Base-by-base conservation (phyloP, 768 basidiomycete species). In the Porphyrellus cyaneotinctus region DNA sequence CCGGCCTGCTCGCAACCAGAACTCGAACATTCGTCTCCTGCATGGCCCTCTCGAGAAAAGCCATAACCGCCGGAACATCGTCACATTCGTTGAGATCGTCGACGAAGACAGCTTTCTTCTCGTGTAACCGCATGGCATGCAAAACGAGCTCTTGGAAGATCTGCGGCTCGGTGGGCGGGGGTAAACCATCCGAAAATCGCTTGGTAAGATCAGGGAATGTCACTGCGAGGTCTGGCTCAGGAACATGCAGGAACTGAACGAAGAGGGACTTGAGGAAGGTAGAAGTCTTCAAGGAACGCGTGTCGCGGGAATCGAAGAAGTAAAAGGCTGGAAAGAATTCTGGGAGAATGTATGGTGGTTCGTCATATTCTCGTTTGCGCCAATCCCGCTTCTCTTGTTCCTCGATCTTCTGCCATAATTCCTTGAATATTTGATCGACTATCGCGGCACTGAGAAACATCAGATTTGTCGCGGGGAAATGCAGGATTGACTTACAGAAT, bases 281-380 rank as follows among this genome's bases (percentile, higher is more conserved):
- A 20, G 55, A 28, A 2, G 42, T 51, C 36, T 49, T 51, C 42
- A 60, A 12, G 3, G 57, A 51, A 43, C 65, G 65, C 47, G 39
- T 47, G 46, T 67, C 65, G 30, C 65, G 64, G 46, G 57, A 63
- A 53, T 66, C 66, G 45, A 67, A 66, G 31, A 65, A 66, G 54
- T 63, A 63, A 48, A 63, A 58, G 0, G 54, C 66, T 4, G 66
- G 58, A 43, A 59, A 59, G 50, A 64, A 64, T 51, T 64, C 61
- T 12, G 63, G 63, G 12, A 47, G 64, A 41, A 63, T 15, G 6
- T 46, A 48, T 45, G 56, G 53, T 3, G 54, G 61, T 41, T 61
- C 56, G 23, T 61, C 54, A 18, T 44, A 42, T 38, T 54, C 50
- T 52, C 49, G 61, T 49, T 52, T 50, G 39, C 28, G 31, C 3